Evolutionary conservation across 257 asterid species (phyloP).

Genomic region (Asclepias syriaca): DNA sequence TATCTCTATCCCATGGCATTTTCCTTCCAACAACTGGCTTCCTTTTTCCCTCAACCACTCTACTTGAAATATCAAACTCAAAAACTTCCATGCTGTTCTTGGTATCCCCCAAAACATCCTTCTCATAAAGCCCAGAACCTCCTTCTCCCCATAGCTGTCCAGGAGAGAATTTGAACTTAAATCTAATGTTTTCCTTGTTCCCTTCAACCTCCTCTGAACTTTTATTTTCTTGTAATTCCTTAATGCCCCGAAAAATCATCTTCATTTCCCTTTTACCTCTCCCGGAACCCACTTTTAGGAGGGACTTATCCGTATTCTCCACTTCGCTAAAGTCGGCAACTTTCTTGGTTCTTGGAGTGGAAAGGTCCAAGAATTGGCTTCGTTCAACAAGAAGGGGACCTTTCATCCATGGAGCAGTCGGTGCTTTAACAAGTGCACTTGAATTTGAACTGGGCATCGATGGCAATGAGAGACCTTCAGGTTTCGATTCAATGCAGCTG

Average conservation of each 20-base stretch:
- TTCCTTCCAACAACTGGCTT: slow-evolving; percentile 25
- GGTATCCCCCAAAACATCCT: slow-evolving; percentile 17
- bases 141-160: slow-evolving; percentile 49
- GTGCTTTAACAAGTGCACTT: slow-evolving; percentile 47
- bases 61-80: slow-evolving; percentile 32
- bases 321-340: slow-evolving; percentile 22
- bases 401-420: slow-evolving; percentile 96
- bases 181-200: slow-evolving; percentile 17
- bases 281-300: slow-evolving; percentile 73
- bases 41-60: slow-evolving; percentile 32
- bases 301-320: slow-evolving; percentile 33
- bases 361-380: slow-evolving; percentile 44
- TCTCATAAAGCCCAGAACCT: slow-evolving; percentile 16
- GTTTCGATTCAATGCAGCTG: slow-evolving; percentile 19
- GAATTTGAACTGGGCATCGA: slow-evolving; percentile 27
- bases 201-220: slow-evolving; percentile 28
- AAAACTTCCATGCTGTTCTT: slow-evolving; percentile 19
- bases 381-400: slow-evolving; percentile 62
- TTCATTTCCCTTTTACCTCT: slow-evolving; percentile 80
- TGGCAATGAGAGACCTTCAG: slow-evolving; percentile 23
- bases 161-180: slow-evolving; percentile 49
- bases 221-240: slow-evolving; percentile 41
- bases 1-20: slow-evolving; percentile 79
- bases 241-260: slow-evolving; percentile 57
- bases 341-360: slow-evolving; percentile 35